Base-by-base conservation (phyloP, 768 basidiomycete species). In the Auricularia heimuer region DNA sequence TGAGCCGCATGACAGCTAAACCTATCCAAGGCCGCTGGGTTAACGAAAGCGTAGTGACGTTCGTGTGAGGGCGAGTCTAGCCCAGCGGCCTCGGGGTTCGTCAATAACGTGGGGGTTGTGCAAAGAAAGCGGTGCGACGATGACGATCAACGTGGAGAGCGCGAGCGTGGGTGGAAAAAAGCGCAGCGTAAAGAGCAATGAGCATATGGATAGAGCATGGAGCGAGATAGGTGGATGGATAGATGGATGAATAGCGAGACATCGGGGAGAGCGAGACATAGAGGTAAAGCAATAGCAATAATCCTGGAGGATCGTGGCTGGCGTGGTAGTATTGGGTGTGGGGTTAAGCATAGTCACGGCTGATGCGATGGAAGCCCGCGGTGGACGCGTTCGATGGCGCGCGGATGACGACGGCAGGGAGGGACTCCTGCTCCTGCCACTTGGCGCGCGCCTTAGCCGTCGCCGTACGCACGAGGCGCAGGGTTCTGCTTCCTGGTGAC, bases 401-500 rank as follows among this genome's bases (percentile, higher is more conserved):
- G 21, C 85, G 78, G 63, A 88, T 79, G 64, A 86, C 78, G 35
- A 88, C 84, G 47, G 82, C 79, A 37, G 87, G 86, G 36, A 88
- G 74, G 62, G 79, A 76, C 76, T 86, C 85, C 45, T 73, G 75
- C 73, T 80, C 80, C 70, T 84, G 77, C 67, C 87, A 78, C 64
- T 79, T 69, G 58, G 82, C 85, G 63, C 86, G 83, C 72, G 82
- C 73, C 74, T 84, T 87, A 71, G 77, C 80, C 39, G 87, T 88
- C 67, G 88, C 86, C 42, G 82, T 85, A 68, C 86, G 78, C 60
- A 76, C 77, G 66, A 90, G 83, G 68, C 77, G 82, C 69, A 88
- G 74, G 66, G 84, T 80, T 78, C 82, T 86, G 75, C 86, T 68
- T 69, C 80, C 78, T 73, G 62, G 66, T 64, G 11, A 69, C 75